Conservation (phyloP, 75 land plant species). For the Sequoia sempervirens region DNA sequence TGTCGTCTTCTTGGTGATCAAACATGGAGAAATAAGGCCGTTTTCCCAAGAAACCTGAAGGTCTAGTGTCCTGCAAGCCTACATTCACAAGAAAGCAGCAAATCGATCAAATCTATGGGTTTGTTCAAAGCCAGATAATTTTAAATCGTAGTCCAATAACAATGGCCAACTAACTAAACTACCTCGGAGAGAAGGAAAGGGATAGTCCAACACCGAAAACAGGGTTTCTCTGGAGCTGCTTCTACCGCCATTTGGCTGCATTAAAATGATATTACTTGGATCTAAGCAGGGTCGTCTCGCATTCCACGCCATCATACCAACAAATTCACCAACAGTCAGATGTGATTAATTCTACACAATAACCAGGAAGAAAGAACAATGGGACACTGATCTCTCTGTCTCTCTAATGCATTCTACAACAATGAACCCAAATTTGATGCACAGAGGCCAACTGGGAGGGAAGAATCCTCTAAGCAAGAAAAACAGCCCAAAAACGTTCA, state of each 20-base stretch:
- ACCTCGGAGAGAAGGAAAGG: conserved; percentile 4
- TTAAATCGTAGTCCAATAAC: no score
- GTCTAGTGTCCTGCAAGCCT: conserved; percentile 1
- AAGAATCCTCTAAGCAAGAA: background rate
- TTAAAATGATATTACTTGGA: background rate
- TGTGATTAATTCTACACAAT: background rate
- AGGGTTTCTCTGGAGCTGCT: background rate
- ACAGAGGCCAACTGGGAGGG: no score
- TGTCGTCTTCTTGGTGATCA: background rate
- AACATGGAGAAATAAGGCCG: conserved; percentile 5
- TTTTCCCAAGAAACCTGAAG: background rate
- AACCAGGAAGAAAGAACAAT: background rate
- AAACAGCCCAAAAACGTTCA: background rate
- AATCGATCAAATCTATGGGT: background rate
- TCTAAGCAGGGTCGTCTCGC: background rate
- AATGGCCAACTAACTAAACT: background rate
- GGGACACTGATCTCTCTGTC: background rate
- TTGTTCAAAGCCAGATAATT: background rate
- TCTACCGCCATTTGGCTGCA: background rate
- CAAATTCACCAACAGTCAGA: background rate
- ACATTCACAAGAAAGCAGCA: background rate
- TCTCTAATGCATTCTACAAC: background rate
- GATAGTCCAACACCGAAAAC: background rate
- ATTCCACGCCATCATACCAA: conserved; percentile 4
- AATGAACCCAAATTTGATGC: background rate